These are phyloP conservation scores for Albatrellus sp. DNA, from an alignment of 1,284 basidiomycete species.

Conservation along the genomic window DNA sequence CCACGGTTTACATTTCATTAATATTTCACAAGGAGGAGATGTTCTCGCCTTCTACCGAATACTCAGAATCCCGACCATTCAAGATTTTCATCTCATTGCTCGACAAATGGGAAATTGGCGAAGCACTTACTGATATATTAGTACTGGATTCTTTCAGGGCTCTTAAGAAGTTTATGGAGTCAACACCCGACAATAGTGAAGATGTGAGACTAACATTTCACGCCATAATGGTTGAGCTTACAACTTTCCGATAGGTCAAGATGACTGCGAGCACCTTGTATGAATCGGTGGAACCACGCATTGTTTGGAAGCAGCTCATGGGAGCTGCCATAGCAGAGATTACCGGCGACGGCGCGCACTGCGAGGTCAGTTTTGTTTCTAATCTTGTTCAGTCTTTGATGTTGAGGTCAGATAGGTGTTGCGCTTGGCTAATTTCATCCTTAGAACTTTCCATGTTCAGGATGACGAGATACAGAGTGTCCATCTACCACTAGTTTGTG, in stretches of 20 bases:
- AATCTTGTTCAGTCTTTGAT: not conserved
- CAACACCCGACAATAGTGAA: constrained; percentile 37
- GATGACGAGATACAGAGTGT: constrained; percentile 75
- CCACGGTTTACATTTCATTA: constrained; percentile 1
- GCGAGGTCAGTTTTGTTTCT: constrained; percentile 29
- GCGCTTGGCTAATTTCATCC: constrained; percentile 52
- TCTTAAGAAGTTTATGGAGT: constrained; percentile 45
- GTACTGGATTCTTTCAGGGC: constrained; percentile 74
- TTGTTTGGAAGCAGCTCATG: constrained; percentile 77
- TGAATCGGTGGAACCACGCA: constrained; percentile 83
- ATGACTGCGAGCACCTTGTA: constrained; percentile 87
- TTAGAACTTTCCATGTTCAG: constrained; percentile 58
- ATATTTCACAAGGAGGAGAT: constrained; percentile 48
- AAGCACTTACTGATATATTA: constrained; percentile 64
- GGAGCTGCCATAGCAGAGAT: constrained; percentile 41
- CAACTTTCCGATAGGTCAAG: constrained; percentile 36
- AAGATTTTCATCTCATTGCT: constrained; percentile 91
- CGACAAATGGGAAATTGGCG: constrained; percentile 96
- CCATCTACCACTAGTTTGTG: constrained; percentile 71
- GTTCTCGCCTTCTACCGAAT: constrained; percentile 55
- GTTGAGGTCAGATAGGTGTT: constrained; percentile 32
- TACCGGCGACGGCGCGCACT: constrained; percentile 23
- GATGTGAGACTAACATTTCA: constrained; percentile 34
- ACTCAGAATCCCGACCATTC: constrained; percentile 76
- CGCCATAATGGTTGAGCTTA: constrained; percentile 6